A percentile compares a stretch with the other conserved stretches of the same genome.
Evolutionary conservation across 2,329 filamentous ascomycete species (phyloP).

Genomic region (Aspergillus cejpii): DNA sequence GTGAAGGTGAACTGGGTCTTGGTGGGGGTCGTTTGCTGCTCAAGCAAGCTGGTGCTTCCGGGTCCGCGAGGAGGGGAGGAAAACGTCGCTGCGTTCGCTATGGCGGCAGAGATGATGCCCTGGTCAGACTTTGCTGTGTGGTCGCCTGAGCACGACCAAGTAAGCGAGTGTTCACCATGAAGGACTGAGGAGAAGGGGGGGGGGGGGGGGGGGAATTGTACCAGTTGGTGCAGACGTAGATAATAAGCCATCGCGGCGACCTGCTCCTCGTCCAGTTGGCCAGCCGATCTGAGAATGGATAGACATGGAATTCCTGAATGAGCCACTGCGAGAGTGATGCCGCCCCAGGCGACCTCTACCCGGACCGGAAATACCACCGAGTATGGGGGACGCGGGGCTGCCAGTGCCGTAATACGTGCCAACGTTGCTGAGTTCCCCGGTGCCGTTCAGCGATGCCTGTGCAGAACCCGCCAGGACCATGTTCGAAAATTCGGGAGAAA

Average conservation of each 20-base stretch:
- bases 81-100: conserved; percentile 75
- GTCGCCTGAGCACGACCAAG: conserved; percentile 28
- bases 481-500: conserved; percentile 59
- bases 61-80: conserved; percentile 57
- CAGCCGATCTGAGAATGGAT: conserved; percentile 54
- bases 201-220: no score
- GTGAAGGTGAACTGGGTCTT: conserved; percentile 95
- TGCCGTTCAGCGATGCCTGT: conserved; percentile 40
- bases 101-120: conserved; percentile 88
- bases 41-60: conserved; percentile 71
- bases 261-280: conserved; percentile 46
- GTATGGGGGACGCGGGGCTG: conserved; percentile 48
- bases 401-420: conserved; percentile 54
- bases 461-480: conserved; percentile 52
- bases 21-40: conserved; percentile 63
- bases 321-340: conserved; percentile 41
- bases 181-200: conserved; percentile 15
- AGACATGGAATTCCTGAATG: conserved; percentile 57
- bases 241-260: conserved; percentile 43
- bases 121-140: conserved; percentile 45
- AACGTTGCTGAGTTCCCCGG: conserved; percentile 42
- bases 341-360: conserved; percentile 80
- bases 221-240: conserved; percentile 38
- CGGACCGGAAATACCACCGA: conserved; percentile 72
- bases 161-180: conserved; percentile 14